Conservation (phyloP, 176 grass and related monocot genomes). For the Thalia dealbata region DNA sequence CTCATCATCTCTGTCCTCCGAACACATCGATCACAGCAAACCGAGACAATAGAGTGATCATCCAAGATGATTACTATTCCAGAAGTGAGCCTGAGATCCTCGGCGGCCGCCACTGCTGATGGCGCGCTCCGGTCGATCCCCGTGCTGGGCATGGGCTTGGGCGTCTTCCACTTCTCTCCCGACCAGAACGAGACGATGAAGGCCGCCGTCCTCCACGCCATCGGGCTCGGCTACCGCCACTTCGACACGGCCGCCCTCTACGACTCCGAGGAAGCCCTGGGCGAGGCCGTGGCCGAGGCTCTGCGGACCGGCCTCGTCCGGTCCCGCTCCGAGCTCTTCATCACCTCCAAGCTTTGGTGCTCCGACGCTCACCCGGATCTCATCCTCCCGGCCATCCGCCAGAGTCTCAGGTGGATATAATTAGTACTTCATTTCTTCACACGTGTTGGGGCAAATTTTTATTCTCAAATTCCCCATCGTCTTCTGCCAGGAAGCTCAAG, state of each 20-base stretch:
- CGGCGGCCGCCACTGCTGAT: background rate
- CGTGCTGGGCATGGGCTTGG: conserved; percentile 35
- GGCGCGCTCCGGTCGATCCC: background rate
- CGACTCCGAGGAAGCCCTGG: conserved; percentile 30
- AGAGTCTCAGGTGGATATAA: no score
- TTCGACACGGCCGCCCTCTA: conserved; percentile 37
- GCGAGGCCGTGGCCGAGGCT: conserved; percentile 29
- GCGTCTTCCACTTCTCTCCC: conserved; percentile 12
- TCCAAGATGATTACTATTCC: background rate
- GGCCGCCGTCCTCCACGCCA: conserved; percentile 15
- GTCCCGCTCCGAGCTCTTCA: conserved; percentile 36
- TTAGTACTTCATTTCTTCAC: no score
- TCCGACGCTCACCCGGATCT: conserved; percentile 17
- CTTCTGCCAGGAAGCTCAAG: no score
- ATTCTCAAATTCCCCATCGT: no score
- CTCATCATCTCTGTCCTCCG: no score
- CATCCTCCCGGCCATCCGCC: conserved; percentile 1
- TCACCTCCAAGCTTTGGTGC: conserved; percentile 50
- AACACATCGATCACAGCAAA: no score
- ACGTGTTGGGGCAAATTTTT: no score
- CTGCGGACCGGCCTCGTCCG: conserved; percentile 21
- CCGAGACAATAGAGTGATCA: no score
- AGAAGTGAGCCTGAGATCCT: background rate
- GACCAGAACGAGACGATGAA: conserved; percentile 18
- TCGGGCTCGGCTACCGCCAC: conserved; percentile 32